phyloP scores from a whole-genome alignment of 768 basidiomycete genomes.

The Suillus sp. region DNA sequence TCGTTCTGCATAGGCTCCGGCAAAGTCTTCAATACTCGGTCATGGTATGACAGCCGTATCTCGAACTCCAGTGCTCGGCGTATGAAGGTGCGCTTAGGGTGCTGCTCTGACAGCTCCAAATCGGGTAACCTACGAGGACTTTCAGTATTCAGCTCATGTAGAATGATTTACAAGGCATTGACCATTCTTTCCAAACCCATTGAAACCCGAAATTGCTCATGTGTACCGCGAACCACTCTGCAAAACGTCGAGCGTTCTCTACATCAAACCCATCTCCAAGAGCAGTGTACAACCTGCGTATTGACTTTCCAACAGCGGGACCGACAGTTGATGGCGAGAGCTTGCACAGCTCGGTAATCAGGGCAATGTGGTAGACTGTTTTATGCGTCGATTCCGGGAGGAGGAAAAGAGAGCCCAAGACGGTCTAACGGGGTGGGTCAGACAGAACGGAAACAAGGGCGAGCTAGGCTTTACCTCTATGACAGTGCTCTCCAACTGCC shows the following conservation, averaged over 20 bases:
- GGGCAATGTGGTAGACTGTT: constrained; percentile 80
- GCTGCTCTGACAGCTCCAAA: constrained; percentile 66
- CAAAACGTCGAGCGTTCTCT: constrained; percentile 77
- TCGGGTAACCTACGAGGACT: constrained; percentile 73
- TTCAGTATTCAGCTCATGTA: constrained; percentile 4
- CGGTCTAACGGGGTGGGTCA: constrained; percentile 46
- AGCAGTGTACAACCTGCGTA: constrained; percentile 78
- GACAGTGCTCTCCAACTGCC: constrained; percentile 87
- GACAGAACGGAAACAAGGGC: neutral
- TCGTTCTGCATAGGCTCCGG: constrained; percentile 80
- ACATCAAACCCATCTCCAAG: constrained; percentile 89
- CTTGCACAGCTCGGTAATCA: constrained; percentile 94
- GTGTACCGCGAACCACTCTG: constrained; percentile 95
- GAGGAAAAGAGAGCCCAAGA: constrained; percentile 72
- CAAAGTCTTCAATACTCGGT: constrained; percentile 86
- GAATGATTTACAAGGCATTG: constrained; percentile 24
- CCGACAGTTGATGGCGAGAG: constrained; percentile 91
- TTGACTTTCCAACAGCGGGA: constrained; percentile 94
- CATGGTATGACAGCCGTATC: constrained; percentile 89
- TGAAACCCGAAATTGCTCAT: constrained; percentile 98
- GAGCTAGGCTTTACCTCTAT: constrained; percentile 62
- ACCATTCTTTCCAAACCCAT: constrained; percentile 99
- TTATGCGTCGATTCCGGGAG: constrained; percentile 79
- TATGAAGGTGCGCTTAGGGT: constrained; percentile 89
- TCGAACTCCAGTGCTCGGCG: constrained; percentile 86